These are phyloP conservation scores for Fusarium tanahbumbuense DNA, from an alignment of 2,329 filamentous ascomycete genomes.

Conservation along the genomic window DNA sequence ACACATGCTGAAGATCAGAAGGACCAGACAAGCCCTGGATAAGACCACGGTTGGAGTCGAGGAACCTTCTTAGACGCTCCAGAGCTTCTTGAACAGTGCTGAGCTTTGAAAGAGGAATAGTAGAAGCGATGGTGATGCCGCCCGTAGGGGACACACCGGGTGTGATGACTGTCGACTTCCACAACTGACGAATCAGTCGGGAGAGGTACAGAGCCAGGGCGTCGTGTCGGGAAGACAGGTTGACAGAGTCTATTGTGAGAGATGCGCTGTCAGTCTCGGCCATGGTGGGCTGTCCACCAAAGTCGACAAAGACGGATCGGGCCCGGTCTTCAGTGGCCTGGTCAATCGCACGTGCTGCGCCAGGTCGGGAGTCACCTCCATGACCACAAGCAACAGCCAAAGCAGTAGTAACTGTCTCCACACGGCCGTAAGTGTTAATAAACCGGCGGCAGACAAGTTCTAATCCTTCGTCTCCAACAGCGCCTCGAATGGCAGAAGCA, in stretches of 20 bases:
- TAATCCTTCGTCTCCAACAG: constrained; percentile 80
- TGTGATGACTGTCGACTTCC: constrained; percentile 81
- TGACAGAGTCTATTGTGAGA: constrained; percentile 82
- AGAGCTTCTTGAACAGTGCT: constrained; percentile 83
- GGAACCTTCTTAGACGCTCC: constrained; percentile 81
- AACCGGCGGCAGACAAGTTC: constrained; percentile 87
- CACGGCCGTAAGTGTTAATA: constrained; percentile 85
- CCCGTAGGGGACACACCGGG: constrained; percentile 64
- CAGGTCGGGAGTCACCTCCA: constrained; percentile 78
- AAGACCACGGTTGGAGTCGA: constrained; percentile 86
- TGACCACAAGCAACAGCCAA: constrained; percentile 96
- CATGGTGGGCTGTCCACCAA: constrained; percentile 86
- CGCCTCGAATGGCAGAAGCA: constrained; percentile 79
- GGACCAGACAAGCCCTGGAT: constrained; percentile 96
- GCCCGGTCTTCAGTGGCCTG: constrained; percentile 88
- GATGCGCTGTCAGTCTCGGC: constrained; percentile 80
- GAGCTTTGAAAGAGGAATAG: constrained; percentile 75
- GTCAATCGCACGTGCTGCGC: constrained; percentile 82
- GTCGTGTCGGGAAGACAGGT: constrained; percentile 88
- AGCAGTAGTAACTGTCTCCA: constrained; percentile 89
- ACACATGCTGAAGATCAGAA: constrained; percentile 80
- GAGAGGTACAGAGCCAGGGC: constrained; percentile 89
- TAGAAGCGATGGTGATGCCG: constrained; percentile 72
- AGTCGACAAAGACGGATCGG: constrained; percentile 89
- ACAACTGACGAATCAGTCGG: constrained; percentile 87